Base-by-base conservation (phyloP, 2,329 filamentous ascomycete genomes). In the Nemania sp. region DNA sequence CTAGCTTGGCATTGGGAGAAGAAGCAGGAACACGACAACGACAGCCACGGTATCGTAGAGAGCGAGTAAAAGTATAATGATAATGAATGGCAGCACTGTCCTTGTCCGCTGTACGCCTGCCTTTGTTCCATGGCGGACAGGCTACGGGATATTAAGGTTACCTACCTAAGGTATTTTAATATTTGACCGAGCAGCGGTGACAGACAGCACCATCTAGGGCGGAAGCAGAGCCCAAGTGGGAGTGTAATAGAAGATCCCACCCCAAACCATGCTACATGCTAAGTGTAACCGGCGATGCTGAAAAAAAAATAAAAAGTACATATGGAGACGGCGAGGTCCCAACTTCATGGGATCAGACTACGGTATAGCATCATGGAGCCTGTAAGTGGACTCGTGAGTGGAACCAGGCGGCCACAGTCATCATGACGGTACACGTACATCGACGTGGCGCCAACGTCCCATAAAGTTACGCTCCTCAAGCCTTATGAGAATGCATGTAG, bases 101-200 rank as follows among this genome's bases (percentile, higher is more conserved):
- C 54, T 32, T 54, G 54, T 57, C 49, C 54, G 56, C 42, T 57
- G 54, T 59, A 57, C 43, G 45, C 46, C 25, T 20, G 59, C 46
- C 48, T 17, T 62, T 13, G 63, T 29, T 65, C 68, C 68, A 69
- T 71, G 70, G 67, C 63, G 70, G 68, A 59, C 50, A 57, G 49
- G 35, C 54, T 48, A 70, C 63, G 71, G 71, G 71, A 72, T 71
- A 72, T 73, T 71, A 73, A 59, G 64, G 66, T 71, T 63, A 29
- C 25, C 25, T 29, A n/a, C n/a, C n/a, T n/a, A n/a, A n/a, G n/a
- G n/a, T n/a, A 69, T 72, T 72, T 69, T 71, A 72, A 72, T 70
- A 69, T 68, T 57, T 43, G 51, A 69, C 52, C 68, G 71, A 72
- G 67, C 68, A 67, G 71, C 71, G 71, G 71, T 73, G 71, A 73